Percentiles rank a stretch among this genome's conserved stretches.
phyloP scores from a whole-genome alignment of 352 stramenopile genomes.

The Globisporangium radiosum region DNA sequence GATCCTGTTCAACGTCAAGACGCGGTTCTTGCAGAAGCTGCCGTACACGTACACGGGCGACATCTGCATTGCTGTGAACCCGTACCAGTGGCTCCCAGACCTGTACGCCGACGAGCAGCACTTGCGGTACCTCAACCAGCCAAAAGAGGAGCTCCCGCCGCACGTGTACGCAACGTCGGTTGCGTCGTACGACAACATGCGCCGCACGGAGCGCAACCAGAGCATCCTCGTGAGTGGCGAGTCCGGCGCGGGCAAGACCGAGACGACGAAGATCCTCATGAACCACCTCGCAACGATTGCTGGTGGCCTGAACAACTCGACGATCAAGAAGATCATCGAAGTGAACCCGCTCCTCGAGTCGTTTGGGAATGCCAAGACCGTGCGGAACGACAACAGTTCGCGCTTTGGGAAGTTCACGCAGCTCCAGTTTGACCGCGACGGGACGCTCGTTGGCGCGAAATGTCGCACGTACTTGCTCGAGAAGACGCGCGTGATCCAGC shows the following conservation, averaged over 20 bases:
- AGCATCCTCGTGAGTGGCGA: constrained; percentile 85
- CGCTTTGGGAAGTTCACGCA: constrained; percentile 56
- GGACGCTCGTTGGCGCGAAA: constrained; percentile 88
- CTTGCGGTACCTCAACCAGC: constrained; percentile 63
- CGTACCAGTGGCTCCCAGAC: constrained; percentile 90
- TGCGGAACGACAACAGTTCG: constrained; percentile 43
- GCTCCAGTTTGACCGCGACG: constrained; percentile 41
- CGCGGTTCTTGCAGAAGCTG: constrained; percentile 70
- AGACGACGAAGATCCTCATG: constrained; percentile 89
- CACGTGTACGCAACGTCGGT: constrained; percentile 80
- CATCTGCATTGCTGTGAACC: constrained; percentile 96
- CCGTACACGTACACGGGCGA: constrained; percentile 97
- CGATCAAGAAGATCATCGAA: constrained; percentile 80
- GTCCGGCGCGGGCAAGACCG: constrained; percentile 84
- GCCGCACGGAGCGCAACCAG: constrained; percentile 63
- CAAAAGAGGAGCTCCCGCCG: constrained; percentile 70
- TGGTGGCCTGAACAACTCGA: constrained; percentile 57
- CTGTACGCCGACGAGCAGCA: constrained; percentile 82
- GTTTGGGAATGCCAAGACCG: constrained; percentile 69
- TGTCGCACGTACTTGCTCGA: constrained; percentile 96
- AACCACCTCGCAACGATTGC: constrained; percentile 75
- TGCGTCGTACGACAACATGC: constrained; percentile 76
- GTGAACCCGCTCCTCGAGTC: constrained; percentile 81
- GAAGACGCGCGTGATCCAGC: constrained; percentile 94
- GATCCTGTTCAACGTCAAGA: constrained; percentile 88